Conservation (phyloP, 192 early-diverging fungal genomes). For the Entomortierella beljakovae region DNA sequence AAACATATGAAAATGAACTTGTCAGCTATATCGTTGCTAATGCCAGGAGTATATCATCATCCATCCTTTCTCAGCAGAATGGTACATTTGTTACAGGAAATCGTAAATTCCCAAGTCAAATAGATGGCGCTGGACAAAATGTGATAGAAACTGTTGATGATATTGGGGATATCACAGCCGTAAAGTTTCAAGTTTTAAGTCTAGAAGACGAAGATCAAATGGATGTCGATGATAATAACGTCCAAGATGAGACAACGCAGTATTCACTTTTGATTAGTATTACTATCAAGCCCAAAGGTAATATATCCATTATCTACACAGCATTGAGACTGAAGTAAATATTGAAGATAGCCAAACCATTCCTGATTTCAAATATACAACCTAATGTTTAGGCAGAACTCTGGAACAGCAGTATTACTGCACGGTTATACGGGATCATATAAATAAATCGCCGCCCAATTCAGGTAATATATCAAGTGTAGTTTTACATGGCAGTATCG, state of each 20-base stretch:
- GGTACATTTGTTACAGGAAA: neutral
- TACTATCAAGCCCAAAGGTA: conserved; percentile 48
- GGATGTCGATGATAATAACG: neutral
- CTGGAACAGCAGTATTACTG: conserved; percentile 33
- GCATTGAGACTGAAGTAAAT: too few species aligned
- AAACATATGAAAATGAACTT: conserved; percentile 31
- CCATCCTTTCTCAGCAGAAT: neutral
- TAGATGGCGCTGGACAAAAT: conserved; percentile 27
- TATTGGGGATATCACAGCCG: conserved; percentile 28
- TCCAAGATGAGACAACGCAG: neutral
- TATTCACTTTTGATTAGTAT: conserved; percentile 24
- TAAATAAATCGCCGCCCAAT: neutral
- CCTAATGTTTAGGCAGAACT: conserved; percentile 22
- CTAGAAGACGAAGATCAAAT: conserved; percentile 2
- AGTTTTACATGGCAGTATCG: neutral
- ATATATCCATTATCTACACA: neutral
- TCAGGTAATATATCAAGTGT: conserved; percentile 8
- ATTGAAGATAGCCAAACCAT: too few species aligned
- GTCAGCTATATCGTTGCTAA: conserved; percentile 35
- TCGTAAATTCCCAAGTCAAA: conserved; percentile 29
- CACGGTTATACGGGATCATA: conserved; percentile 8
- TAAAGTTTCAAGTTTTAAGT: conserved; percentile 16
- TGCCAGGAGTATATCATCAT: conserved; percentile 21
- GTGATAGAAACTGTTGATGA: conserved; percentile 27
- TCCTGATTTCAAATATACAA: too few species aligned